Base-by-base conservation (phyloP, 176 grass and related monocot species). In the Thalia dealbata region DNA sequence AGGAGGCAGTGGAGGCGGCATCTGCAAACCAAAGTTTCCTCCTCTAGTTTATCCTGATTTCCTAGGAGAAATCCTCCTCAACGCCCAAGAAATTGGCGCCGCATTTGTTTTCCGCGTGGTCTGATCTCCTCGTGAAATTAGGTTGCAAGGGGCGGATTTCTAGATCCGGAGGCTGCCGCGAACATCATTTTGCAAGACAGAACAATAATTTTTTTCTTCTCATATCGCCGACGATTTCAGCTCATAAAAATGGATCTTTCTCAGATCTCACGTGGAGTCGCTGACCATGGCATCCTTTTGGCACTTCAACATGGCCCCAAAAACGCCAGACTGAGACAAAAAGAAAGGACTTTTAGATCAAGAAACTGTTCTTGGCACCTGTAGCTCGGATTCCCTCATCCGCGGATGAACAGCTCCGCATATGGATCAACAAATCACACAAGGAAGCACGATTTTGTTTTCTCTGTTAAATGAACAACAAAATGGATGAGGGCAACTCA, bases 101-200 rank as follows among this genome's bases (percentile, higher is more conserved):
- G n/a, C 15, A 15, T 43, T 38, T 10, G 61, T 2, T 68, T 43
- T 11, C 8, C 8, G 32, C 35, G 16, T 68, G 19, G 38, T 42
- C 35, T 43, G 13, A 14, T 14, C 35, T 19, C 14, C 18, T 14
- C 19, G 3, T 48, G 45, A n/a, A 43, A 67, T 41, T 67, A 19
- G 15, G 25, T 16, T 12, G 43, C 14, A 45, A 15, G 8, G 14
- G n/a, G 35, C 18, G 35, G 11, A 68, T 0, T 68, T 68, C n/a
- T 30, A 68, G 38, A 68, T 68, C 65, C 65, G 18, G 65, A 68
- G 35, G 64, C 64, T 14, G 64, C 8, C 19, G 5, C n/a, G 65
- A 3, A 3, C 30, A 18, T 43, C 5, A 44, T 12, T 21, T 15
- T 21, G 10, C 11, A 48, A 48, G 45, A n/a, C 19, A 48, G 45